These are phyloP conservation scores for Tetrapisispora phaffii DNA, from an alignment of 805 yeast species.

Conservation along the genomic window DNA sequence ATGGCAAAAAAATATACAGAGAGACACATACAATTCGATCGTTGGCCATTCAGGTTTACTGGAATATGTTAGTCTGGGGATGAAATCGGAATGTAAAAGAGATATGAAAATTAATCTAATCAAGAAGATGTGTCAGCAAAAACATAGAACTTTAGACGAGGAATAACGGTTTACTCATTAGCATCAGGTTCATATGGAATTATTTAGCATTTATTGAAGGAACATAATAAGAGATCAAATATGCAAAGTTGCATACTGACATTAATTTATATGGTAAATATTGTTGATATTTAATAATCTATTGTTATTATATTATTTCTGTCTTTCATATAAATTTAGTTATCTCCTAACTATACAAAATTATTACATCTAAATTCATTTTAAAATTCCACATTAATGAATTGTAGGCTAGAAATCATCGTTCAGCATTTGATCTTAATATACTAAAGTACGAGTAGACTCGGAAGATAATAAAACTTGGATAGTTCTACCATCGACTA, in stretches of 20 bases:
- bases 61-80: conserved; percentile 25
- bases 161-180: neutral
- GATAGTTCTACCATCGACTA: conserved; percentile 40
- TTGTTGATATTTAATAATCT: too few relatives aligned
- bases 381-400: too few relatives aligned
- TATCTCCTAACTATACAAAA: too few relatives aligned
- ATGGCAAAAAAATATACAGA: conserved; percentile 46
- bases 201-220: too few relatives aligned
- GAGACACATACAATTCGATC: conserved; percentile 24
- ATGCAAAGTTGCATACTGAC: too few relatives aligned
- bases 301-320: too few relatives aligned
- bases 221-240: too few relatives aligned
- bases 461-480: conserved; percentile 26
- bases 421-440: neutral
- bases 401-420: too few relatives aligned
- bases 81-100: conserved; percentile 13
- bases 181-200: neutral
- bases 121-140: conserved; percentile 18
- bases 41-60: conserved; percentile 23
- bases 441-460: conserved; percentile 6
- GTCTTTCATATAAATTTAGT: too few relatives aligned
- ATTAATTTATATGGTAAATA: too few relatives aligned
- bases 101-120: conserved; percentile 20
- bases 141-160: conserved; percentile 4
- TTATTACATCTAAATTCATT: too few relatives aligned